These are phyloP conservation scores for Dendrobium catenatum DNA, from an alignment of 106 monocot genomes.

Conservation along the genomic window DNA sequence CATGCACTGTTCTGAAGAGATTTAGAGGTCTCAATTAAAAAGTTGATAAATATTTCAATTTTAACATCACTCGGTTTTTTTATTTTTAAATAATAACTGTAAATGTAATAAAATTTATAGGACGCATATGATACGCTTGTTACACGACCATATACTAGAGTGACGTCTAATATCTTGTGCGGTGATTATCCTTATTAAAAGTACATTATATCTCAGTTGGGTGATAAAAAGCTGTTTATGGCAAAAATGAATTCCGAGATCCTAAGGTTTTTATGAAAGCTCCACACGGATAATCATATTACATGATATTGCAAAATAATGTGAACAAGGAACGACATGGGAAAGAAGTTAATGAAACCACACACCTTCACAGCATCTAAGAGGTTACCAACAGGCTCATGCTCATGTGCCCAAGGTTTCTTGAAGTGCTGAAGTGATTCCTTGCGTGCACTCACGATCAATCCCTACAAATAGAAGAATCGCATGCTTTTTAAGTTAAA, in stretches of 20 bases:
- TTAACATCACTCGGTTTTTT: neutral
- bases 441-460: conserved; percentile 54
- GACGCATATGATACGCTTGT: neutral
- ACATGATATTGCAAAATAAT: neutral
- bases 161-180: too few species aligned
- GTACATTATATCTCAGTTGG: neutral
- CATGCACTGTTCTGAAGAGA: too few species aligned
- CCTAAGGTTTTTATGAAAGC: neutral
- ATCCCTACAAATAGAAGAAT: conserved; percentile 28
- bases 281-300: neutral
- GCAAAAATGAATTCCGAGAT: neutral
- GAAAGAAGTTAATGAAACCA: neutral
- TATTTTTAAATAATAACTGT: neutral
- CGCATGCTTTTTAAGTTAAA: neutral
- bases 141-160: too few species aligned
- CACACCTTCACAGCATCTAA: conserved; percentile 72
- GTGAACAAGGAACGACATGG: neutral
- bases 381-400: conserved; percentile 48
- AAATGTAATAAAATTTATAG: neutral
- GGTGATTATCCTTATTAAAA: neutral
- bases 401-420: conserved; percentile 85
- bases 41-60: neutral
- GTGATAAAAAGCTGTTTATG: neutral
- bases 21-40: neutral
- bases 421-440: conserved; percentile 73